Evolutionary conservation across 768 basidiomycete genomes (phyloP).

Genomic region (Suillus decipiens): DNA sequence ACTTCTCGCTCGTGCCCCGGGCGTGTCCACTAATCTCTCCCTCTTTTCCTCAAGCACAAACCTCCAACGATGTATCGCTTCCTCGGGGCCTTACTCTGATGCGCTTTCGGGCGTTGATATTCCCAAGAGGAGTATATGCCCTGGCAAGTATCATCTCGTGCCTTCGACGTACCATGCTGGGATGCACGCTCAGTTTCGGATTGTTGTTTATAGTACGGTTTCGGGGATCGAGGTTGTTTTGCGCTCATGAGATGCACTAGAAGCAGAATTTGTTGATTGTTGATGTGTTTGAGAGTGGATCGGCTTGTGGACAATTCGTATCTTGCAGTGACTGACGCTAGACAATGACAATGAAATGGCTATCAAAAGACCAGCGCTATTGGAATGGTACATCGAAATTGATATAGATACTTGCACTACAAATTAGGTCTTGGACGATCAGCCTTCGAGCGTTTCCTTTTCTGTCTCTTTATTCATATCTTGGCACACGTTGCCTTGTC

Average conservation of each 20-base stretch:
- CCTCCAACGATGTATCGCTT: conserved; percentile 49
- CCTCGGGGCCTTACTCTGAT: conserved; percentile 84
- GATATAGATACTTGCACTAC: too few species aligned
- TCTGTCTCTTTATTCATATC: too few species aligned
- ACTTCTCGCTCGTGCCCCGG: conserved; percentile 43
- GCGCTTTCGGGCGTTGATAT: conserved; percentile 71
- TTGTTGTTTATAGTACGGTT: background rate
- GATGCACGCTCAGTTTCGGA: background rate
- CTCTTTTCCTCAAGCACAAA: conserved; percentile 42
- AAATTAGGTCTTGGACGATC: too few species aligned
- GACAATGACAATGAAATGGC: too few species aligned
- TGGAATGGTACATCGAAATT: too few species aligned
- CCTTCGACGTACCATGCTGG: conserved; percentile 73
- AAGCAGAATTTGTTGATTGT: too few species aligned
- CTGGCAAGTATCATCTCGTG: conserved; percentile 71
- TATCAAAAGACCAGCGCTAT: too few species aligned
- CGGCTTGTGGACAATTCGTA: too few species aligned
- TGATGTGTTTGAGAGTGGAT: too few species aligned
- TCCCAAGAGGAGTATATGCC: conserved; percentile 47
- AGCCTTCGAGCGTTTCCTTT: too few species aligned
- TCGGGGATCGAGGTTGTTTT: background rate
- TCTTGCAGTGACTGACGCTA: too few species aligned
- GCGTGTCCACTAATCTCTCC: conserved; percentile 60
- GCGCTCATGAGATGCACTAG: background rate
- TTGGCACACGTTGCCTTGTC: too few species aligned